A percentile compares a stretch with the other conserved stretches of the same genome.
Evolutionary conservation across 306 rosid genomes (phyloP).

Genomic region (Ormosia emarginata): DNA sequence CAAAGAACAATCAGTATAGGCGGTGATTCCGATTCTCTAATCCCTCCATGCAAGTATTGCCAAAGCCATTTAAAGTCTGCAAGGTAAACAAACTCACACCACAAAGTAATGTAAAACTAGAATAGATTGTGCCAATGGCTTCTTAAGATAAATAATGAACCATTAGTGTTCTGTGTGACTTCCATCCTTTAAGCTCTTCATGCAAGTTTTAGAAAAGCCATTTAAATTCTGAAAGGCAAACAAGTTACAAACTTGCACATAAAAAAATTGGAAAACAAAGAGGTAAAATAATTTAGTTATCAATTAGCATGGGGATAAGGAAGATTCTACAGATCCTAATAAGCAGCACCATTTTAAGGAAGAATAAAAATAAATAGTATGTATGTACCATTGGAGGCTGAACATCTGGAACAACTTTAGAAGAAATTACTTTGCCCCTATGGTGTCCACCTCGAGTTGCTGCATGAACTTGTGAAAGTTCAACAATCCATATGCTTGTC

Average conservation of each 20-base stretch:
- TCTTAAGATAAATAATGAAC: background rate
- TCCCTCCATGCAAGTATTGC: background rate
- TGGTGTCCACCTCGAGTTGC: slow-evolving; percentile 88
- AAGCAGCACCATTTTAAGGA: background rate
- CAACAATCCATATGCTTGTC: slow-evolving; percentile 78
- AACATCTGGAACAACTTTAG: slow-evolving; percentile 67
- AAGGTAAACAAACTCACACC: background rate
- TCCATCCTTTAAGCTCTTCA: background rate
- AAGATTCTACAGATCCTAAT: background rate
- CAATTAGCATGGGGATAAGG: background rate
- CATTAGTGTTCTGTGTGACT: background rate
- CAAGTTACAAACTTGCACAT: background rate
- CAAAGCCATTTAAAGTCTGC: background rate
- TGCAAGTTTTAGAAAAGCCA: background rate
- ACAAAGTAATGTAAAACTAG: background rate
- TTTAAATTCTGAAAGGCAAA: background rate
- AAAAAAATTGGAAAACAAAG: background rate
- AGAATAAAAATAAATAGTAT: background rate
- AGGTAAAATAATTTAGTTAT: background rate
- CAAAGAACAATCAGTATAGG: slow-evolving; percentile 4
- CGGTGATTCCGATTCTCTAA: background rate
- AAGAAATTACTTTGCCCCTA: slow-evolving; percentile 68
- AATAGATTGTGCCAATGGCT: background rate
- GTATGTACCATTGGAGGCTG: slow-evolving; percentile 79
- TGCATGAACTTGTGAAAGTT: slow-evolving; percentile 68